Conservation (phyloP, 2,329 filamentous ascomycete genomes). For the Pyricularia sp. region DNA sequence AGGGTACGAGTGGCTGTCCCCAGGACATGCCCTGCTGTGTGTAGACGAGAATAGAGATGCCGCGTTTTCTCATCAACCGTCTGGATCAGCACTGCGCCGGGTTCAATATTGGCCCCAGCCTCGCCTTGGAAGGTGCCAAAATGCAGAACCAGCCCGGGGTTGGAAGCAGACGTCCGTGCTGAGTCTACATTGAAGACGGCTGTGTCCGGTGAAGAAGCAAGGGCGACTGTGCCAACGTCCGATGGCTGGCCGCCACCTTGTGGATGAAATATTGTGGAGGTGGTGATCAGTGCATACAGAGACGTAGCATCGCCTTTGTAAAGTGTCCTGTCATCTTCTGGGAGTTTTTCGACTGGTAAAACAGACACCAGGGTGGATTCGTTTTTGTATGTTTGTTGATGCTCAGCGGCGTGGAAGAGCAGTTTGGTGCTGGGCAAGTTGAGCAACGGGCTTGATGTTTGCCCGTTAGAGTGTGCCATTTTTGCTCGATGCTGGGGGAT, state of each 20-base stretch:
- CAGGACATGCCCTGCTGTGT: constrained; percentile 67
- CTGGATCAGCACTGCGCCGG: constrained; percentile 41
- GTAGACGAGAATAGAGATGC: constrained; percentile 54
- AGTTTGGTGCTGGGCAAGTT: neutral
- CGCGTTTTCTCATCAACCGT: constrained; percentile 51
- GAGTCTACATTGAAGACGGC: constrained; percentile 40
- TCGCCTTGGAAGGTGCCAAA: constrained; percentile 43
- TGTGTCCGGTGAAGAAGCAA: constrained; percentile 8
- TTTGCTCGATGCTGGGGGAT: neutral
- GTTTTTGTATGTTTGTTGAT: neutral
- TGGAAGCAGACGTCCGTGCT: constrained; percentile 44
- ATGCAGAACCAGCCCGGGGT: constrained; percentile 52
- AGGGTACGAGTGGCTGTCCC: constrained; percentile 57
- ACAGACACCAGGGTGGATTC: neutral
- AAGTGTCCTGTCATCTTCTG: neutral
- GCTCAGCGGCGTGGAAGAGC: neutral
- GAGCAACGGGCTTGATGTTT: neutral
- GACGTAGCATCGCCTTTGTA: neutral
- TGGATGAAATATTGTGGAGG: constrained; percentile 64
- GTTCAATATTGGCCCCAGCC: constrained; percentile 20
- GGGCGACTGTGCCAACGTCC: constrained; percentile 49
- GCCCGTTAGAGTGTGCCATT: neutral
- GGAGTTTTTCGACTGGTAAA: neutral
- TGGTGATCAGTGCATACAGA: constrained; percentile 27
- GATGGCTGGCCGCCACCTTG: constrained; percentile 69